These are phyloP conservation scores for Ilyonectria destructans DNA, from an alignment of 2,329 filamentous ascomycete species.

Conservation along the genomic window DNA sequence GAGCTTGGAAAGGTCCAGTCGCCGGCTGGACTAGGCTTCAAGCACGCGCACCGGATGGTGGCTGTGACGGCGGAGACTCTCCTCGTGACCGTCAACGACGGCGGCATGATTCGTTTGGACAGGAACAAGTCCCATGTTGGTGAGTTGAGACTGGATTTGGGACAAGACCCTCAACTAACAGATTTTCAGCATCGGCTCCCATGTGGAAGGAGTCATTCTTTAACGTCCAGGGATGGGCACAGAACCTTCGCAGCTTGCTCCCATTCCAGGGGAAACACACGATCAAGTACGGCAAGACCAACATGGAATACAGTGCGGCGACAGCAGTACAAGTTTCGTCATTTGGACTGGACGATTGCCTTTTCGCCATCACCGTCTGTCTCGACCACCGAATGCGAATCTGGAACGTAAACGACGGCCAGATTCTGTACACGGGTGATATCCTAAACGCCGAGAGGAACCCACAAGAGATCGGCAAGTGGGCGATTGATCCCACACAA, in stretches of 20 bases:
- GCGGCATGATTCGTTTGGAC: constrained; percentile 81
- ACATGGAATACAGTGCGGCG: constrained; percentile 78
- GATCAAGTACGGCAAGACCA: constrained; percentile 74
- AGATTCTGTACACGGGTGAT: constrained; percentile 83
- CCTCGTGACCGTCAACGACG: constrained; percentile 86
- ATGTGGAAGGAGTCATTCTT: constrained; percentile 82
- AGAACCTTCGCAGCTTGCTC: constrained; percentile 77
- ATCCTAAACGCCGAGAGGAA: constrained; percentile 79
- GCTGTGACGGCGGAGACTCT: constrained; percentile 82
- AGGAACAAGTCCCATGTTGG: constrained; percentile 67
- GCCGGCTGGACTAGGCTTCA: constrained; percentile 83
- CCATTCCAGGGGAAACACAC: constrained; percentile 77
- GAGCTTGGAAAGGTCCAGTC: constrained; percentile 84
- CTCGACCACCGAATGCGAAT: constrained; percentile 91
- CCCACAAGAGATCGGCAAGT: constrained; percentile 79
- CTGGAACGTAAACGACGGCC: constrained; percentile 90
- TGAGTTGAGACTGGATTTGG: constrained; percentile 52
- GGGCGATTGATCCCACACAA: constrained; percentile 85
- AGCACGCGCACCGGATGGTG: constrained; percentile 85
- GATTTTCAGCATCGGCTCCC: constrained; percentile 44
- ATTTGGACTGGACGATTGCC: constrained; percentile 65
- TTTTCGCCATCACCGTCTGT: constrained; percentile 84
- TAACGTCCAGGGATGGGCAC: constrained; percentile 81
- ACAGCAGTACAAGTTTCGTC: constrained; percentile 73
- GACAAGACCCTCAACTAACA: constrained; percentile 20